Base-by-base conservation (phyloP, 352 stramenopile species). In the Phytophthora quininea region DNA sequence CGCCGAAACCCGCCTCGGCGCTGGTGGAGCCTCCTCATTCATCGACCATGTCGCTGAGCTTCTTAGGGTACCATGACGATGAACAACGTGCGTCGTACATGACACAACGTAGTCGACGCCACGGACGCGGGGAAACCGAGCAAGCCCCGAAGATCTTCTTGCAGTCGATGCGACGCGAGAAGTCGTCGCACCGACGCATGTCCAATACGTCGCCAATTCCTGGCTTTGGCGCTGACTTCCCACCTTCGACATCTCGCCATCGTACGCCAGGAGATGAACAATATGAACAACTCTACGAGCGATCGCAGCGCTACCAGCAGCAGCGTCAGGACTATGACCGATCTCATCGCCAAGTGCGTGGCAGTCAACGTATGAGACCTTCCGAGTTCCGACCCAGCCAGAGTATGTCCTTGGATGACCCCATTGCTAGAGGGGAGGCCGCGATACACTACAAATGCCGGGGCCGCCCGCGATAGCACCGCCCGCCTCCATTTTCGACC, bases 41-140 rank as follows among this genome's bases (percentile, higher is more conserved):
- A 5, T 91, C 84, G 2, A 88, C 78, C 2, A 73, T 78, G 62
- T 70, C 77, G 38, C 65, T 89, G 47, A 91, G 80, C 53, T 72
- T 93, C 43, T 68, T 93, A 7, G 84, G 81, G 3, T 92, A 91
- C 49, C 69, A 79, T 62, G 86, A 93, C 11, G 84, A 92, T 49
- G 79, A n/a, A n/a, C n/a, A 83, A 19, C 74, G 79, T 43, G 86
- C 86, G 19, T 91, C 85, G 0, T 77, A 82, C 57, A 77, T 88
- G 61, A 88, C 84, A 5, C 73, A 87, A 24, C 58, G 74, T 19
- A 69, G 54, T 15, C 47, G 38, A 31, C 32, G 54, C 60, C 53
- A 64, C 57, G 31, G 60, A 8, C 15, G 56, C 7, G 42, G 64
- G 19, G 31, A 62, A 45, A 15, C 45, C n/a, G 64, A 84, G 12